Evolutionary conservation across 495 filamentous ascomycete genomes (phyloP), one percentile per base, ranked within the genome.

Genomic region (Corynascus novoguineensis): DNA sequence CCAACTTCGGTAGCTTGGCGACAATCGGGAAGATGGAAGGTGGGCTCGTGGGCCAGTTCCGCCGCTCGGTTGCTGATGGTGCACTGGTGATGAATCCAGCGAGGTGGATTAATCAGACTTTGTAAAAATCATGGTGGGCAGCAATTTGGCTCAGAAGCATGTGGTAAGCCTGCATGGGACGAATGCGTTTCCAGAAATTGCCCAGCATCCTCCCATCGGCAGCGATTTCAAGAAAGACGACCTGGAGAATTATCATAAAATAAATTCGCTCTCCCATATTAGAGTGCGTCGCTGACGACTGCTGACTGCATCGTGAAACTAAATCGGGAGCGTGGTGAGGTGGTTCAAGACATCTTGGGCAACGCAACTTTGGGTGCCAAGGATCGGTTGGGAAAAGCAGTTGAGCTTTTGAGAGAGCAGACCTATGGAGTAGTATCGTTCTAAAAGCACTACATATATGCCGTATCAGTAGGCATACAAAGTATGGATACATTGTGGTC

Each of bases 51-150:
- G 24, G 32, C 21, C 15, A 31, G 21, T 41, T 6, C 53, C 42
- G 49, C 40, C 37, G 52, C 52, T 6, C 38, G 22, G 19, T 34
- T 52, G 22, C 32, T 12, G 47, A 32, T 17, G 41, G 19, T 38
- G 11, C 29, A 19, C 17, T 28, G 19, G 37, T 11, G 27, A 27
- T 45, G n/a, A n/a, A n/a, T n/a, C n/a, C n/a, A n/a, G n/a, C n/a
- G n/a, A n/a, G n/a, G n/a, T n/a, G n/a, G n/a, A n/a, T n/a, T n/a
- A n/a, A n/a, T n/a, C n/a, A n/a, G n/a, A n/a, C n/a, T n/a, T n/a
- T n/a, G n/a, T n/a, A n/a, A 37, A 24, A 5, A 31, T 32, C 7
- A 15, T 55, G 47, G 59, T 61, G 58, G 53, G 58, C 47, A 51
- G 53, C 52, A 56, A 7, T 55, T 48, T 27, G 46, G 52, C 51